Percentiles rank a stretch among this genome's conserved stretches.
These are phyloP conservation scores for Epicoccum sorghinum DNA, from an alignment of 2,329 filamentous ascomycete species.

Conservation along the genomic window DNA sequence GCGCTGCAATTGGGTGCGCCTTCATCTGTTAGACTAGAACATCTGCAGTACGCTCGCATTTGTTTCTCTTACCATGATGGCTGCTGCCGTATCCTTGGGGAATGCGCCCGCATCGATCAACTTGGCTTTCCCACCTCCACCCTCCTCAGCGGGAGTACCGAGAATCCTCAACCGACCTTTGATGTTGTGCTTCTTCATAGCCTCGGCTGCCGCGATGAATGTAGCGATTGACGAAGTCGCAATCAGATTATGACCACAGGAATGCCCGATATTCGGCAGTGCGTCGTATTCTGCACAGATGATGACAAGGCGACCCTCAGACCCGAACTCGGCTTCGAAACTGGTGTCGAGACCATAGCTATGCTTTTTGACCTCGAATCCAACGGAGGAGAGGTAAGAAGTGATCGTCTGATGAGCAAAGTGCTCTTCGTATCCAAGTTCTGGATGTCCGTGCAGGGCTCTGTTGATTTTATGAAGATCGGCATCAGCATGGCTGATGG, in stretches of 20 bases:
- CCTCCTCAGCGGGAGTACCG: conserved; percentile 62
- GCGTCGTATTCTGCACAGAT: conserved; percentile 60
- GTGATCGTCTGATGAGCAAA: conserved; percentile 54
- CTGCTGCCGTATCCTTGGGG: conserved; percentile 27
- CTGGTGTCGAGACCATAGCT: conserved; percentile 45
- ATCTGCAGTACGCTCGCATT: neutral
- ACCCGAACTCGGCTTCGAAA: conserved; percentile 39
- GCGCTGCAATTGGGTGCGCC: conserved; percentile 30
- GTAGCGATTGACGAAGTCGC: conserved; percentile 57
- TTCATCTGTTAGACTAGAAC: neutral
- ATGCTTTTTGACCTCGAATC: conserved; percentile 35
- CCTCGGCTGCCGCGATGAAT: conserved; percentile 55
- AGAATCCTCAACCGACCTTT: conserved; percentile 56
- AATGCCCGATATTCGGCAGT: conserved; percentile 58
- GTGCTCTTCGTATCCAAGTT: conserved; percentile 56
- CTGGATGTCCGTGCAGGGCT: conserved; percentile 59
- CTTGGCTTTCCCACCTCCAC: conserved; percentile 59
- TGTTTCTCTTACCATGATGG: conserved; percentile 17
- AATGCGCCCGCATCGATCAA: conserved; percentile 55
- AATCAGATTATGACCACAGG: conserved; percentile 63
- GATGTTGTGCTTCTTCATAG: conserved; percentile 51
- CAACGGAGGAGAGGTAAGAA: conserved; percentile 21
- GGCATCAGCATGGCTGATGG: conserved; percentile 14
- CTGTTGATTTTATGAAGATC: conserved; percentile 48
- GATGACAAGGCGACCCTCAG: conserved; percentile 46